Base-by-base conservation (phyloP, 2,329 filamentous ascomycete genomes). In the Fusarium sp. region DNA sequence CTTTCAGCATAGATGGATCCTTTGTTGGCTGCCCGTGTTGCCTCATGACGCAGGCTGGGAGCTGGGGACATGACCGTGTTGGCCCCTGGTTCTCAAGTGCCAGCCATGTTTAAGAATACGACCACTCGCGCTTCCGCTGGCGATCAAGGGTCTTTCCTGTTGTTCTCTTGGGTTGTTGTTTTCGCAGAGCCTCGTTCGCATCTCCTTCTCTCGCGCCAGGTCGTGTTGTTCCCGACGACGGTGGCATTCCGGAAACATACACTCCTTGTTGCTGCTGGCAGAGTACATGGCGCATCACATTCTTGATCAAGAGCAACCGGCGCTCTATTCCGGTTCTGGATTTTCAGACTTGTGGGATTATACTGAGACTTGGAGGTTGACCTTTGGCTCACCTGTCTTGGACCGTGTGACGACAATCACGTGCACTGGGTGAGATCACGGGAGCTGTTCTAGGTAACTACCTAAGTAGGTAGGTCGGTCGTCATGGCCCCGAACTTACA, bases 351-450 rank as follows among this genome's bases (percentile, higher is more conserved):
- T 57, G 40, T 53, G 55, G 62, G 44, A 64, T 50, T 58, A 46
- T 20, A 42, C 53, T 11, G 11, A 27, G 23, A 60, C 49, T 34
- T 55, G 20, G 58, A 40, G 27, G 23, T 50, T 55, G 64, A 57
- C 33, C 20, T 25, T 16, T n/a, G 44, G 64, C 50, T 62, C 59
- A 61, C 33, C 61, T 63, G 67, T 31, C 58, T 18, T 61, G 55
- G 46, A 49, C 69, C 70, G 59, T 66, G 73, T 74, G 73, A 75
- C 73, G 58, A 66, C 33, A 69, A 74, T 75, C 74, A 75, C 73
- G 73, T 75, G 74, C 65, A 69, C 61, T 54, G 49, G 51, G 62
- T 69, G 57, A 67, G 58, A 73, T 75, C 65, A 73, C 69, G 73
- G 64, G 70, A 54, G 58, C 29, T 44, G 56, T 44, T 40, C 54